Percentiles rank a stretch among this genome's conserved stretches.
Evolutionary conservation across 768 basidiomycete species (phyloP).

Genomic region (Crucibulum laeve): DNA sequence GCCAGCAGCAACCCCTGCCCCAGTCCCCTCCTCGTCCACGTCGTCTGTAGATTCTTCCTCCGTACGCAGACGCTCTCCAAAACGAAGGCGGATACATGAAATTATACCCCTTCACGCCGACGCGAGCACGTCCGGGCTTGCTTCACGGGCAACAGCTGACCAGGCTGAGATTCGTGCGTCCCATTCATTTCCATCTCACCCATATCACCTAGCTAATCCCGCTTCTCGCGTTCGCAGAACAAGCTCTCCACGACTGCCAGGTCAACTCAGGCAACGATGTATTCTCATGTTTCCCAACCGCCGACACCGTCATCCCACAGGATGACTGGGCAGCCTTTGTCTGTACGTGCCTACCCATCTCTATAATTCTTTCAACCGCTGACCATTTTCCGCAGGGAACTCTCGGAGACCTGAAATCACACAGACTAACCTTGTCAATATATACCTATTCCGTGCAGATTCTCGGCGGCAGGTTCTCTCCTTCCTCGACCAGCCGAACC

Average conservation of each 20-base stretch:
- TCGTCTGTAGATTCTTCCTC: too few species aligned
- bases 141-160: slow-evolving; percentile 1
- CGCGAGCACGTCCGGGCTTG: too few species aligned
- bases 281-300: slow-evolving; percentile 72
- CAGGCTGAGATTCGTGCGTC: not conserved
- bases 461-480: slow-evolving; percentile 45
- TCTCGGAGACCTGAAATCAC: slow-evolving; percentile 61
- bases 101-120: too few species aligned
- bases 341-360: slow-evolving; percentile 48
- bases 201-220: not conserved
- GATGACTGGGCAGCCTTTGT: slow-evolving; percentile 73
- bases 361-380: slow-evolving; percentile 6
- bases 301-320: slow-evolving; percentile 57
- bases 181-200: not conserved
- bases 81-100: too few species aligned
- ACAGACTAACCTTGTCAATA: slow-evolving; percentile 61
- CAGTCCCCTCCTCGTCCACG: too few species aligned
- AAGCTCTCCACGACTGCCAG: slow-evolving; percentile 50
- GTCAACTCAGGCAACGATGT: slow-evolving; percentile 62
- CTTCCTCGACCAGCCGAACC: slow-evolving; percentile 36
- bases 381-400: slow-evolving; percentile 54
- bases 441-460: slow-evolving; percentile 77
- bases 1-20: too few species aligned
- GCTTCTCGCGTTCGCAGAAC: slow-evolving; percentile 10
- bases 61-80: too few species aligned